Conservation (phyloP, 139 green algal species). For the Dunaliella sp. region DNA sequence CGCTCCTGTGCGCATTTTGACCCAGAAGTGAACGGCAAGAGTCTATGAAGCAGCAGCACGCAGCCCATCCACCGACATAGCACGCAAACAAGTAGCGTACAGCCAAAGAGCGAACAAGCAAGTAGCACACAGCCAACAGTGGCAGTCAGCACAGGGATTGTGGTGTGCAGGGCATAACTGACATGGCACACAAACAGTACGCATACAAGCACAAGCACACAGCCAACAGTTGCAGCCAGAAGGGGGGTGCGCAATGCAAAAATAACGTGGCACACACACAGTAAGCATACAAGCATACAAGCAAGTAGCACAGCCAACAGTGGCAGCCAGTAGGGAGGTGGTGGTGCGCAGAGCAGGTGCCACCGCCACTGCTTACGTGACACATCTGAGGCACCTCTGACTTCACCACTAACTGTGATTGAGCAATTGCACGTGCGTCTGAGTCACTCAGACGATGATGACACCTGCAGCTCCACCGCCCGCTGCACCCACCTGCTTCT, state of each 20-base stretch:
- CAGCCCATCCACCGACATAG: too few relatives aligned
- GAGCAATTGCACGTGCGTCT: not conserved
- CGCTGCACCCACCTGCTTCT: slow-evolving; percentile 19
- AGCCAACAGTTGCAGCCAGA: slow-evolving; percentile 13
- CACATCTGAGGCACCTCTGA: not conserved
- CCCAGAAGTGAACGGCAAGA: too few relatives aligned
- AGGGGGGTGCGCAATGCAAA: not conserved
- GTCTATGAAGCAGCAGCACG: too few relatives aligned
- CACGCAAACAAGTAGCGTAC: slow-evolving; percentile 11
- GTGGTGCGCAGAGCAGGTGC: slow-evolving; percentile 17
- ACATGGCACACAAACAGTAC: too few relatives aligned
- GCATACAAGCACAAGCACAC: slow-evolving; percentile 1
- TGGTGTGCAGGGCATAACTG: slow-evolving; percentile 13
- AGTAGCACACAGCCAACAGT: not conserved
- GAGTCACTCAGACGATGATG: not conserved
- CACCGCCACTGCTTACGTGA: not conserved
- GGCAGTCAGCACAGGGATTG: slow-evolving; percentile 9
- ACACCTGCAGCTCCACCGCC: not conserved
- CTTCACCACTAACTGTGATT: not conserved
- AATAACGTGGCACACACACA: not conserved
- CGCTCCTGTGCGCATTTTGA: too few relatives aligned
- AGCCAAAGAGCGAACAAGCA: slow-evolving; percentile 9
- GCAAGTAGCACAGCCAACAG: not conserved
- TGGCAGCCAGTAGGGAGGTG: slow-evolving; percentile 5
- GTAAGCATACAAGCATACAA: slow-evolving; percentile 11